Evolutionary conservation across 345 rosid species (phyloP).

Genomic region (Melaleuca alternifolia): DNA sequence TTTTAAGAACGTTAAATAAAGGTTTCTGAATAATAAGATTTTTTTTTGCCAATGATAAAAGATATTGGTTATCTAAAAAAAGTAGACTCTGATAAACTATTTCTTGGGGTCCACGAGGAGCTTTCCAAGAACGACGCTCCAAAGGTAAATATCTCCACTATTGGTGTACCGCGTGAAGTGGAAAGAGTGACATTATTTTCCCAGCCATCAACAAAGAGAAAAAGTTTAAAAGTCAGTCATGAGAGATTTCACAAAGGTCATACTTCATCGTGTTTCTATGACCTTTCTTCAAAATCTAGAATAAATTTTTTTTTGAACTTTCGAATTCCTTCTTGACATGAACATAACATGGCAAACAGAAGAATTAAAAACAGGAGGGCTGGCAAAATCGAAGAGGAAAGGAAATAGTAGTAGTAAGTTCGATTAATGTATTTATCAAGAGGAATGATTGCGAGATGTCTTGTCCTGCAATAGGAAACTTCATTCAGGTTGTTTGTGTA

Average conservation of each 20-base stretch:
- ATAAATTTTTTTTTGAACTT: too few relatives aligned
- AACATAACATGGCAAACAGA: background rate
- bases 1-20: too few relatives aligned
- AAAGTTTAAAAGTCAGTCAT: background rate
- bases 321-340: background rate
- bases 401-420: too few relatives aligned
- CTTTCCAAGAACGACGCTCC: background rate
- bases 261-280: background rate
- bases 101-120: background rate
- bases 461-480: background rate
- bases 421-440: too few relatives aligned
- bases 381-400: background rate
- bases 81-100: too few relatives aligned
- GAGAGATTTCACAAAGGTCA: too few relatives aligned
- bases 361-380: background rate
- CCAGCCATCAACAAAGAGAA: background rate
- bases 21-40: background rate
- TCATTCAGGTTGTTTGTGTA: background rate
- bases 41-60: too few relatives aligned
- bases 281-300: background rate
- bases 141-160: background rate
- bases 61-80: background rate
- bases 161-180: background rate
- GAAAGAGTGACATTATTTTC: too few relatives aligned
- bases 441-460: too few relatives aligned